These are phyloP conservation scores for Aspergillus floridensis DNA, from an alignment of 2,329 filamentous ascomycete species.

Conservation along the genomic window DNA sequence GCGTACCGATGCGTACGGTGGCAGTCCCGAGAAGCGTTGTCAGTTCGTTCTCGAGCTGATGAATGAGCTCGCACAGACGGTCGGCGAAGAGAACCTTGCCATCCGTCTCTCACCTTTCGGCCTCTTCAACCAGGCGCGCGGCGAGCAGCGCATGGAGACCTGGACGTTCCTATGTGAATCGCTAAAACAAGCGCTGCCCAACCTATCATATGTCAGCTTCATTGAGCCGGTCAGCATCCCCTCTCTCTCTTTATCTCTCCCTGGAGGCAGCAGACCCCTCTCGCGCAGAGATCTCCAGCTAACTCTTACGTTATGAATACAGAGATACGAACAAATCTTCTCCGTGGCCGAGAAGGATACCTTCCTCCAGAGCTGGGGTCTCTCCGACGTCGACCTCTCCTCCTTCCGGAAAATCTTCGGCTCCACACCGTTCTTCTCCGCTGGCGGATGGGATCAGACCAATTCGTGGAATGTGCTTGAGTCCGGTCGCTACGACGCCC, in stretches of 20 bases:
- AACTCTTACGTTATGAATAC: not conserved
- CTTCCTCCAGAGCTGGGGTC: constrained; percentile 50
- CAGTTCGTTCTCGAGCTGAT: constrained; percentile 59
- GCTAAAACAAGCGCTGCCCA: constrained; percentile 46
- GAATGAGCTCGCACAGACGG: constrained; percentile 40
- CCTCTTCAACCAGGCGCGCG: constrained; percentile 52
- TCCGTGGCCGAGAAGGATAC: constrained; percentile 49
- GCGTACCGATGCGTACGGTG: constrained; percentile 52
- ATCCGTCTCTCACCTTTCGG: constrained; percentile 52
- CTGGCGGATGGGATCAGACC: constrained; percentile 53
- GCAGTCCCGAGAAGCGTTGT: constrained; percentile 52
- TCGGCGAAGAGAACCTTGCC: constrained; percentile 48
- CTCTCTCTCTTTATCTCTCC: no score
- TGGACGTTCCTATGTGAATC: constrained; percentile 52
- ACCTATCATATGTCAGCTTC: constrained; percentile 55
- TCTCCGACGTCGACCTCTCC: constrained; percentile 46
- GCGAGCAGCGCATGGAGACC: constrained; percentile 53
- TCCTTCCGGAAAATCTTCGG: constrained; percentile 53
- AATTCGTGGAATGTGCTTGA: constrained; percentile 53
- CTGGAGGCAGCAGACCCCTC: not conserved
- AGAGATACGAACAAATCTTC: constrained; percentile 54
- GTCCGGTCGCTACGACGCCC: constrained; percentile 47
- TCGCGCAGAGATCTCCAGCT: not conserved
- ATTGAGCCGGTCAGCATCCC: constrained; percentile 48
- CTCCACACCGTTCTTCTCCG: constrained; percentile 55